phyloP scores from a whole-genome alignment of 139 green algal genomes.

The Edaphochlamys debaryana region DNA sequence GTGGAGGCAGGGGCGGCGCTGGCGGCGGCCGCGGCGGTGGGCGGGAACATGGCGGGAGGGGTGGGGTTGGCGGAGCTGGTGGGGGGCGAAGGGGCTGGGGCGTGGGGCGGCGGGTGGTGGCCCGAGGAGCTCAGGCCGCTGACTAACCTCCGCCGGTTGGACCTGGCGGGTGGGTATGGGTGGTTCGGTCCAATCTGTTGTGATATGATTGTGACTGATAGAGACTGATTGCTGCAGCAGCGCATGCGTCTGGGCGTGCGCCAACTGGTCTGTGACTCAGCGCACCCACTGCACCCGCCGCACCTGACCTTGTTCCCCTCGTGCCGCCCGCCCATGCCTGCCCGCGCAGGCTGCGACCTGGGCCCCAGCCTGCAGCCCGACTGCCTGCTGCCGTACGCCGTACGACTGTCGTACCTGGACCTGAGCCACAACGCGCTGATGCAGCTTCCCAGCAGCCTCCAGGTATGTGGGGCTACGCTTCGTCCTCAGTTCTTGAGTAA shows the following conservation, averaged over 20 bases:
- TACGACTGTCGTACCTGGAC: constrained; percentile 27
- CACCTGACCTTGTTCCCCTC: no score
- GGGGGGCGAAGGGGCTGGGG: not conserved
- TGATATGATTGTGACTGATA: no score
- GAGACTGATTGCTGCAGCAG: no score
- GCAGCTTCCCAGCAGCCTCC: constrained; percentile 1
- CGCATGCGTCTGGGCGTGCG: no score
- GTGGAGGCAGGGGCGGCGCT: not conserved
- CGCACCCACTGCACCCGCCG: no score
- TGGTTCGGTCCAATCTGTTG: no score
- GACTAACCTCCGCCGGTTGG: not conserved
- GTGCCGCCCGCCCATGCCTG: no score
- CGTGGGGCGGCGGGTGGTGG: constrained; percentile 12
- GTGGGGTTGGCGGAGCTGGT: not conserved
- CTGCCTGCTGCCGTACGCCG: constrained; percentile 29
- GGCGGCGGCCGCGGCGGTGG: no score
- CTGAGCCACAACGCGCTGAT: constrained; percentile 12
- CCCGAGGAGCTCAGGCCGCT: not conserved
- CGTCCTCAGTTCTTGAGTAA: no score
- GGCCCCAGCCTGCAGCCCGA: not conserved
- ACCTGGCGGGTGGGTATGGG: constrained; percentile 7
- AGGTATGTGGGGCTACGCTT: not conserved
- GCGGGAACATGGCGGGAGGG: no score
- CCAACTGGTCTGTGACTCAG: no score
- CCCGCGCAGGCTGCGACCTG: constrained; percentile 19